These are phyloP conservation scores for Turnera subulata DNA, from an alignment of 345 rosid species.

Conservation along the genomic window DNA sequence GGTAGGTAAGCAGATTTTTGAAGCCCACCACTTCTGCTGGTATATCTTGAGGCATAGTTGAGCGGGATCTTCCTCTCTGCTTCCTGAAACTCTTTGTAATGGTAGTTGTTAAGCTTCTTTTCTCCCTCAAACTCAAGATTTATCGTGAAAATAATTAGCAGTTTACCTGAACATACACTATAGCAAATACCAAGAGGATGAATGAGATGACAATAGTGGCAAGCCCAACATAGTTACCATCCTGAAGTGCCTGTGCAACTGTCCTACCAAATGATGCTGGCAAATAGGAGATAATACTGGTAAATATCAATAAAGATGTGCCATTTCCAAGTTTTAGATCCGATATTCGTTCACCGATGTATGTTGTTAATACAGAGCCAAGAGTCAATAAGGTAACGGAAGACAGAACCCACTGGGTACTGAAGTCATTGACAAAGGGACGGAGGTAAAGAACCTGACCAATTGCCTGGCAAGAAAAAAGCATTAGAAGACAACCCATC, in stretches of 20 bases:
- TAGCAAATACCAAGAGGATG: conserved; percentile 75
- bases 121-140: conserved; percentile 8
- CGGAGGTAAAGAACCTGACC: conserved; percentile 92
- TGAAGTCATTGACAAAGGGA: conserved; percentile 87
- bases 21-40: conserved; percentile 74
- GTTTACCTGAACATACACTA: conserved; percentile 98
- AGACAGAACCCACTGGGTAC: conserved; percentile 77
- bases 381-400: conserved; percentile 77
- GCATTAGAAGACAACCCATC: background rate
- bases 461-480: conserved; percentile 55
- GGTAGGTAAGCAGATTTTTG: conserved; percentile 94
- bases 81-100: conserved; percentile 65
- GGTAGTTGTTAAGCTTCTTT: conserved; percentile 21
- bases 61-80: conserved; percentile 99
- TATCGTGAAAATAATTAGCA: conserved; percentile 7
- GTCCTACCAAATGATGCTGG: conserved; percentile 98
- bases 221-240: conserved; percentile 88
- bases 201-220: conserved; percentile 62
- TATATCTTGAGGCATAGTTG: conserved; percentile 92
- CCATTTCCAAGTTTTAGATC: conserved; percentile 98
- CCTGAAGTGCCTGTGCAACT: conserved; percentile 68
- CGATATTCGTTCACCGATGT: conserved; percentile 82
- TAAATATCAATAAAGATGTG: conserved; percentile 86
- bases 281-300: conserved; percentile 92
- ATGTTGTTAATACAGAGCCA: conserved; percentile 83